Base-by-base conservation (phyloP, 768 basidiomycete genomes). In the Obba rivulosa region DNA sequence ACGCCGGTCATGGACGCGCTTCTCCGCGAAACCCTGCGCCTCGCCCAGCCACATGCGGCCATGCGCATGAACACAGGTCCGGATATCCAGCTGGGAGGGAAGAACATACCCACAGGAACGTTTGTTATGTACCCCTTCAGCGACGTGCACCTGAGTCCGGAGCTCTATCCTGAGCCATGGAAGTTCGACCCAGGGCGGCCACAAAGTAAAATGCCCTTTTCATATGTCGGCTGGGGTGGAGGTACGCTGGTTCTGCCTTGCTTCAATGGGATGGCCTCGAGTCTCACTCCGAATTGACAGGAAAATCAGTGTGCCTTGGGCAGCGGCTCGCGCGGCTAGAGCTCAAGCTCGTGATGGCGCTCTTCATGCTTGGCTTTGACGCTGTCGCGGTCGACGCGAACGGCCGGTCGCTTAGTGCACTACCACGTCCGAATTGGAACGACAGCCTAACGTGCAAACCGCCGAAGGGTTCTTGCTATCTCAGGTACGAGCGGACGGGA, bases 51-150 rank as follows among this genome's bases (percentile, higher is more conserved):
- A 37, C 85, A 88, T 65, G 78, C 79, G 1, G 87, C 87, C 49
- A 87, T 88, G 85, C 78, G 87, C 61, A 78, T 83, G 51, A 88
- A 89, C 62, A 67, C 87, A 49, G 87, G 86, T 16, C 83, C 83
- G 56, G 82, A 85, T 49, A 66, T 80, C 31, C 73, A 80, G 57
- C 82, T 90, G 55, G 77, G 82, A 66, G 78, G 78, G 52, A 85
- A 81, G 65, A 66, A 74, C 34, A 76, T 90, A 24, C 85, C 85
- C 25, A 80, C 82, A 18, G 87, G 85, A 48, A 77, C 85, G 46
- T 88, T 85, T 59, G 77, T 87, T 41, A 73, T 87, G 38, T 89
- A 87, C 66, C 87, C 86, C 38, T 88, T 87, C 65, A 84, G 82
- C 62, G 83, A 85, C 59, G 81, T 87, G 37, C 87, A 90, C 66